phyloP scores from a whole-genome alignment of 176 grass and related monocot genomes.

The Carex parvula region DNA sequence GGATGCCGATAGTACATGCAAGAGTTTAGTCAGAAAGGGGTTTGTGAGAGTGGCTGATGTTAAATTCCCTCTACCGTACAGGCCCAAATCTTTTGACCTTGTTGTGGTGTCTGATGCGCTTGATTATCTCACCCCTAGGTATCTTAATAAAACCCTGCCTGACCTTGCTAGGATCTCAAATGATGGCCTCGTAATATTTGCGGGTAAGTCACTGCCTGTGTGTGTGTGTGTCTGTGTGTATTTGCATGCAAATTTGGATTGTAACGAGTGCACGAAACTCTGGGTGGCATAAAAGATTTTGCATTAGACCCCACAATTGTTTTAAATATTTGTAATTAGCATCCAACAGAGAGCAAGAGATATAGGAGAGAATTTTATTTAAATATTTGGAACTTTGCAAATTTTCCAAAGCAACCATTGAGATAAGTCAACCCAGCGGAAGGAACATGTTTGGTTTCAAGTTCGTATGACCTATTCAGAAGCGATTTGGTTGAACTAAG shows the following conservation, averaged over 20 bases:
- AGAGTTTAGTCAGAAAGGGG: slow-evolving; percentile 90
- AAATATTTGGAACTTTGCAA: background rate
- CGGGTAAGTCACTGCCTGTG: slow-evolving; percentile 42
- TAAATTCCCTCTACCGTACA: slow-evolving; percentile 91
- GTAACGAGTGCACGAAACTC: background rate
- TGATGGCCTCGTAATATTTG: slow-evolving; percentile 86
- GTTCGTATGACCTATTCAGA: background rate
- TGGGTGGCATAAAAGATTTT: background rate
- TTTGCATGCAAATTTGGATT: background rate
- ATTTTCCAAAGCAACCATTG: background rate
- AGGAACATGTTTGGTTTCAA: background rate
- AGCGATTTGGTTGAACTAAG: background rate
- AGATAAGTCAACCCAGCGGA: background rate
- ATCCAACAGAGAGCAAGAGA: background rate
- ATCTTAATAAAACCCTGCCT: slow-evolving; percentile 97
- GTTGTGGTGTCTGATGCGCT: slow-evolving; percentile 92
- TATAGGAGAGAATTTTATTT: background rate
- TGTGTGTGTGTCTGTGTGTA: background rate
- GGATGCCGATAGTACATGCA: slow-evolving; percentile 84
- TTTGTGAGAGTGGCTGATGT: slow-evolving; percentile 84
- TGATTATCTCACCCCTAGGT: slow-evolving; percentile 89
- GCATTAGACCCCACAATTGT: background rate
- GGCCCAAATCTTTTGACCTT: slow-evolving; percentile 89
- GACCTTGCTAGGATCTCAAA: slow-evolving; percentile 90
- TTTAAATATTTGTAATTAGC: background rate